A percentile compares a stretch with the other conserved stretches of the same genome.
These are phyloP conservation scores for Selaginella moellendorffii DNA, from an alignment of 75 land plant species.

Conservation along the genomic window DNA sequence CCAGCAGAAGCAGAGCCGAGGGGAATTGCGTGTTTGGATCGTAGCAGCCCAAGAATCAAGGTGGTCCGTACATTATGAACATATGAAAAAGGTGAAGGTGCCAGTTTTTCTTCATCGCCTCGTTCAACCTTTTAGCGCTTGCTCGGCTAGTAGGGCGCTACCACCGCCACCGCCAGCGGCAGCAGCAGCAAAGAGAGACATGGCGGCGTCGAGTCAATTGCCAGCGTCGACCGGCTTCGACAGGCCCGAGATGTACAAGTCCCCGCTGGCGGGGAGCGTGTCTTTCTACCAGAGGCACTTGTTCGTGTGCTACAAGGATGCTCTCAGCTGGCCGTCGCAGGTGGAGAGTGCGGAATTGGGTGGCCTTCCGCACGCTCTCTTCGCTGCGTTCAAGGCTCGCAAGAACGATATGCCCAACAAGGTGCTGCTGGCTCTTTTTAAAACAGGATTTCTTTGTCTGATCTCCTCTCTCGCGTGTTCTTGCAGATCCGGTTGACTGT, in stretches of 20 bases:
- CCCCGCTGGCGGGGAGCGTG: slow-evolving; percentile 55
- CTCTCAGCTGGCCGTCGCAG: slow-evolving; percentile 65
- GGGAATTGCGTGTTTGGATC: background rate
- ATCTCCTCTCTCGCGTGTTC: background rate
- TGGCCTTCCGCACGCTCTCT: slow-evolving; percentile 56
- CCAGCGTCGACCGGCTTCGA: slow-evolving; percentile 25
- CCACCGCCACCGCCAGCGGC: too few species aligned
- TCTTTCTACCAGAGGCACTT: slow-evolving; percentile 61
- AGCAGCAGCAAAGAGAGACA: too few species aligned
- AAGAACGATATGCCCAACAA: slow-evolving; percentile 45
- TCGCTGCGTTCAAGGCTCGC: slow-evolving; percentile 45
- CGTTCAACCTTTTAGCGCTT: too few species aligned
- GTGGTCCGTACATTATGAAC: background rate
- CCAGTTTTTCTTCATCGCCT: too few species aligned
- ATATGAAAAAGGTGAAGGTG: too few species aligned
- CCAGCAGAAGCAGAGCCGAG: background rate
- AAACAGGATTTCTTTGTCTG: background rate
- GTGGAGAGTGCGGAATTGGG: slow-evolving; percentile 70
- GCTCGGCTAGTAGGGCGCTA: too few species aligned
- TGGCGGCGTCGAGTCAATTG: background rate
- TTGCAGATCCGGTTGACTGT: slow-evolving; percentile 79
- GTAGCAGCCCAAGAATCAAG: background rate
- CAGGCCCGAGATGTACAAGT: slow-evolving; percentile 50
- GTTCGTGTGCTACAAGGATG: slow-evolving; percentile 73
- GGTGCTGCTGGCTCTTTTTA: slow-evolving; percentile 23